These are phyloP conservation scores for Quercus agrifolia DNA, from an alignment of 306 rosid species.

Conservation along the genomic window DNA sequence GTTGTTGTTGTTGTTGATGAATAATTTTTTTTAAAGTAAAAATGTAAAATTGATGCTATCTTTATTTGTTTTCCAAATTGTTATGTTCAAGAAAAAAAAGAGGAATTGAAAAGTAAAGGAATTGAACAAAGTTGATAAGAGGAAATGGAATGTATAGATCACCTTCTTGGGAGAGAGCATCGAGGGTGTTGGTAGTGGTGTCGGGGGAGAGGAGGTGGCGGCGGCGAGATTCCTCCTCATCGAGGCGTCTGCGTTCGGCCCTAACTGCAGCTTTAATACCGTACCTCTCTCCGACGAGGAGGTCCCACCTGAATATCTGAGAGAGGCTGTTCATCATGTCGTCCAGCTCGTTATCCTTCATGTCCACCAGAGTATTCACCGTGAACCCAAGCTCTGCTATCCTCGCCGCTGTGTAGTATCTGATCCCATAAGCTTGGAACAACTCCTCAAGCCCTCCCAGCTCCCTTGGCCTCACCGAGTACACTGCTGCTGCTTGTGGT, in stretches of 20 bases:
- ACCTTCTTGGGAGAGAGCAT: constrained; percentile 96
- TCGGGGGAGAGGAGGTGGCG: constrained; percentile 49
- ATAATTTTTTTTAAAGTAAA: too few relatives aligned
- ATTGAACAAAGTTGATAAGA: not conserved
- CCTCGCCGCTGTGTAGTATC: constrained; percentile 81
- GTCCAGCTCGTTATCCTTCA: constrained; percentile 92
- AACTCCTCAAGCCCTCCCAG: constrained; percentile 73
- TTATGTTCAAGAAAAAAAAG: too few relatives aligned
- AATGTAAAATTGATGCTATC: too few relatives aligned
- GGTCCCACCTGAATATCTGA: constrained; percentile 83
- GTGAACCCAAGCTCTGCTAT: constrained; percentile 95
- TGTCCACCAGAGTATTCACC: constrained; percentile 65
- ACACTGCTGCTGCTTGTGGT: not conserved
- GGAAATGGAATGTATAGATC: too few relatives aligned
- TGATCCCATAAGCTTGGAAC: constrained; percentile 81
- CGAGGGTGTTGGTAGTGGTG: constrained; percentile 57
- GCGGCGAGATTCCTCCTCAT: constrained; percentile 56
- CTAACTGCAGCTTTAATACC: constrained; percentile 91
- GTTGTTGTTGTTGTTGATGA: too few relatives aligned
- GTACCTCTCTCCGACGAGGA: constrained; percentile 85
- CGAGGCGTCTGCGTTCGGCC: constrained; percentile 77
- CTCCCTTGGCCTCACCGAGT: constrained; percentile 34
- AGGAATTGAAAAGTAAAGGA: not conserved
- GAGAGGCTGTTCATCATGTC: constrained; percentile 93
- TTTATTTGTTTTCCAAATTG: too few relatives aligned